Conservation (phyloP, 352 stramenopile species). For the Aphanomyces stellatus region DNA sequence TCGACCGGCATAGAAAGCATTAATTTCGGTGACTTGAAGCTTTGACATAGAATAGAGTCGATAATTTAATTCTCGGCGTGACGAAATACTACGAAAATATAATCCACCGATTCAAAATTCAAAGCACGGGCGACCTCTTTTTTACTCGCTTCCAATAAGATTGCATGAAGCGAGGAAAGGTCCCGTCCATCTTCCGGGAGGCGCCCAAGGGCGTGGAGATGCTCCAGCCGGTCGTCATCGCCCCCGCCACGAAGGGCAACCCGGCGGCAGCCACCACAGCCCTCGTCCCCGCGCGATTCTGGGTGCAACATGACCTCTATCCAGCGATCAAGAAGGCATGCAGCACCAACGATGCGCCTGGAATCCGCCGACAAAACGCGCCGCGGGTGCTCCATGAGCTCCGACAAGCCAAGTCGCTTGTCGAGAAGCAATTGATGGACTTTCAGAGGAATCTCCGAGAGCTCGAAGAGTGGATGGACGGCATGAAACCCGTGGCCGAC, state of each 20-base stretch:
- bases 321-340: conserved; percentile 9
- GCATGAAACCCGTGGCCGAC: neutral
- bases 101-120: neutral
- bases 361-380: conserved; percentile 9
- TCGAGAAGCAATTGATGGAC: conserved; percentile 9
- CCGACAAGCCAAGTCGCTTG: neutral
- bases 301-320: conserved; percentile 9
- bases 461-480: conserved; percentile 5
- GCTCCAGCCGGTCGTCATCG: neutral
- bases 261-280: too few species aligned
- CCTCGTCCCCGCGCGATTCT: neutral
- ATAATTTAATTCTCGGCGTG: neutral
- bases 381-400: conserved; percentile 14
- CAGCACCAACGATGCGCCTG: neutral
- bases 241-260: neutral
- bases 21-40: too few species aligned
- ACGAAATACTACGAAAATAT: neutral
- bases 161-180: neutral
- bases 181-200: neutral
- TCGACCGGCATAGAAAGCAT: neutral
- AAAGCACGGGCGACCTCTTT: neutral
- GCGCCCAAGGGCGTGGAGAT: neutral
- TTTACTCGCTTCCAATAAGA: neutral
- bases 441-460: conserved; percentile 12
- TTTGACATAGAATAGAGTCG: too few species aligned